Base-by-base conservation (phyloP, 1,284 basidiomycete species). In the Melanopsichium pennsylvanicum region DNA sequence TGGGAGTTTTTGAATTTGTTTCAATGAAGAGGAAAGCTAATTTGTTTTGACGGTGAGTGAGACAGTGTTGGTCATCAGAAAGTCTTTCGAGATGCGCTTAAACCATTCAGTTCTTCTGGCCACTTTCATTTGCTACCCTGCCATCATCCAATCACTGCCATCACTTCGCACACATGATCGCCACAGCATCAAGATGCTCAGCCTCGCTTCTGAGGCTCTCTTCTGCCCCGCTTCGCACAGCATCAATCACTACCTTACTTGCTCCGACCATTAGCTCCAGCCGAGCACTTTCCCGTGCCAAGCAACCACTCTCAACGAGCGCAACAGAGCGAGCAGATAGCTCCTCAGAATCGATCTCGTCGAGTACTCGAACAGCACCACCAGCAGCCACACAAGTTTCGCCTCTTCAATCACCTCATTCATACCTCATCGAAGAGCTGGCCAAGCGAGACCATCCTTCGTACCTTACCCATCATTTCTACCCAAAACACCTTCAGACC, bases 391-490 rank as follows among this genome's bases (percentile, higher is more conserved):
- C 54, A 5, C 42, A 52, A 22, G 47, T 66, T 19, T 66, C 68
- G 8, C 62, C 68, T 4, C 34, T 70, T 31, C 58, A 64, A 27
- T 70, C 62, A 5, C 62, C 68, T 13, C 55, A 29, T 10, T 13
- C 42, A 5, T 62, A 66, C 44, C 58, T 70, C 1, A 22, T 70
- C 10, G 42, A 45, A 5, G 68, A 70, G 23, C 43, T 76, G 13
- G 59, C 50, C 7, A 55, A 61, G 35, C 62, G 70, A 6, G 74
- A 76, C 33, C 71, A 74, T 31, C 50, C 71, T 5, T 75, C 79
- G 3, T 74, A 74, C 50, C 55, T 80, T 18, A 66, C 75, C 7
- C 72, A 78, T 40, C 59, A 73, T 35, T 78, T 78, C 40, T 80
- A 76, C 42, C 68, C 72, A 0, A 56, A 48, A 22, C 54, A 56